Base-by-base conservation (phyloP, 768 basidiomycete species). In the Strobilomyces echinocephalus region DNA sequence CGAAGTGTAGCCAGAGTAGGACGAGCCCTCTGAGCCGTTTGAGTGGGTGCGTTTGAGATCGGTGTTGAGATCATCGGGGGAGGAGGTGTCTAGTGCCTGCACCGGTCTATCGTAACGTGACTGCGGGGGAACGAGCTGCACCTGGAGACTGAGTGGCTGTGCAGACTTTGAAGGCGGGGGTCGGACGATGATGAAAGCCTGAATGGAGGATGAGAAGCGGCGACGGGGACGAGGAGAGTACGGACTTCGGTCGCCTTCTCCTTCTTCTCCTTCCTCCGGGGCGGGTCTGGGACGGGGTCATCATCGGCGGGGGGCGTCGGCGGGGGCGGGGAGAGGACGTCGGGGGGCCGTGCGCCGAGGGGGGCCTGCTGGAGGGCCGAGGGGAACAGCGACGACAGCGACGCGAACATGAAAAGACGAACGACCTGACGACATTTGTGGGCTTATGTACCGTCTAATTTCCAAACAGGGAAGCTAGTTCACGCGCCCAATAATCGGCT, bases 161-260 rank as follows among this genome's bases (percentile, higher is more conserved):
- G 88, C 88, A n/a, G 81, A 77, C 61, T 85, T 83, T 7, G 88
- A 82, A 1, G 91, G 91, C 3, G 92, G 92, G 5, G 94, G 94
- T 46, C 90, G 83, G 51, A 95, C 94, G 64, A 95, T 84, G 53
- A 95, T 89, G 73, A 94, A 92, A 0, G 88, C 90, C 92, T 95
- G 65, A 5, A 24, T 46, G 49, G 30, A 11, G 12, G 30, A 50
- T 63, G 42, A 60, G 54, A 49, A 52, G 1, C 39, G 48, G 31
- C 47, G 39, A 41, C 50, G 48, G 14, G 33, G 46, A 44, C 28
- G 57, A 42, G 21, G 57, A 52, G 43, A 14, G 26, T 15, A 59
- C 71, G 46, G 49, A 80, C 82, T 73, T 83, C 82, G 61, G 77
- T 77, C 8, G 74, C 67, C 51, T 71, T 73, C 58, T 60, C 60